Conservation (phyloP, 805 yeast genomes). For the Schizosaccharomyces japonicus region DNA sequence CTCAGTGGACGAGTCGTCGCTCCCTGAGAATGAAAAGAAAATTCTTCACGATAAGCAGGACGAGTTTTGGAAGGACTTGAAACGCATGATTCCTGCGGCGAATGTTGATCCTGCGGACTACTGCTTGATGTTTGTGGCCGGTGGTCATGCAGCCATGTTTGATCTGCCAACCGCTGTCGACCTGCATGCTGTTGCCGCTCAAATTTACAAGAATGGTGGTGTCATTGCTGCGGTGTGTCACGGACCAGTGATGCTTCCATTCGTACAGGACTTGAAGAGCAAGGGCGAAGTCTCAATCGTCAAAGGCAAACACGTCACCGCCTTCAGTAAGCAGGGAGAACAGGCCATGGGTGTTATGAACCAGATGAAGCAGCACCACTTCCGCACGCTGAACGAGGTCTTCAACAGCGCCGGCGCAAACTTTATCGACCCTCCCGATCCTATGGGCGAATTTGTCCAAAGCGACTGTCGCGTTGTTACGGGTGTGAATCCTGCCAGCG, state of each 20-base stretch:
- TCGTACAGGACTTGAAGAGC: background rate
- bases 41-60: background rate
- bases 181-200: background rate
- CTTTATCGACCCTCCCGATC: constrained; percentile 26
- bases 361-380: constrained; percentile 14
- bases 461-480: constrained; percentile 36
- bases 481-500: constrained; percentile 42
- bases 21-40: background rate
- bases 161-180: background rate
- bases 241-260: background rate
- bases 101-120: constrained; percentile 11
- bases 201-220: background rate
- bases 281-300: constrained; percentile 21
- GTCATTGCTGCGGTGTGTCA: background rate
- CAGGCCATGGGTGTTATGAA: constrained; percentile 14
- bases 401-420: constrained; percentile 7
- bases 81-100: background rate
- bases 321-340: constrained; percentile 38
- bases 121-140: background rate
- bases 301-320: constrained; percentile 33
- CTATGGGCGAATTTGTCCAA: constrained; percentile 29
- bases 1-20: background rate
- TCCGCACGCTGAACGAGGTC: constrained; percentile 21
- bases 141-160: background rate
- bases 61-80: background rate